Percentiles rank a stretch among this genome's conserved stretches.
These are phyloP conservation scores for Venturia pyrina DNA, from an alignment of 2,329 filamentous ascomycete genomes.

Conservation along the genomic window DNA sequence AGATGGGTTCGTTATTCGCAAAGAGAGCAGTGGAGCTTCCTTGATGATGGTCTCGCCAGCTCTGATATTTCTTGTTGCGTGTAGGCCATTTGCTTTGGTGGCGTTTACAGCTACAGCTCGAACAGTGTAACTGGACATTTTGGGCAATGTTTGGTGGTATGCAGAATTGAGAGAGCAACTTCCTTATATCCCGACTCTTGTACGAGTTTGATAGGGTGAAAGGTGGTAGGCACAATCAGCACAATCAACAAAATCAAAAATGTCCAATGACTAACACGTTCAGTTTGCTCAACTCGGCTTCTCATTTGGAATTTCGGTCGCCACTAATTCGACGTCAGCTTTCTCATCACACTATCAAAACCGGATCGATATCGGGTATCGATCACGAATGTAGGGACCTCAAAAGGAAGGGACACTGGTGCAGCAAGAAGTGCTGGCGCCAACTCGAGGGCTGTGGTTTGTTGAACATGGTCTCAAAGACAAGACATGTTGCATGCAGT, in stretches of 20 bases:
- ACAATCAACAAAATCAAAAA: too few relatives aligned
- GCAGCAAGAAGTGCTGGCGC: too few relatives aligned
- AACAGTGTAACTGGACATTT: neutral
- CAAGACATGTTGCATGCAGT: neutral
- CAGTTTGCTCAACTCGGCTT: neutral
- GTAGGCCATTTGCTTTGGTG: neutral
- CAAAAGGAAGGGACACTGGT: neutral
- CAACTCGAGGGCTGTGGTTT: too few relatives aligned
- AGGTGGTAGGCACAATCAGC: neutral
- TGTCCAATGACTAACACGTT: too few relatives aligned
- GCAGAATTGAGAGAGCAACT: too few relatives aligned
- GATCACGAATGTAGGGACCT: neutral
- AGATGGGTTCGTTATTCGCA: neutral
- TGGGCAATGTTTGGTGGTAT: too few relatives aligned
- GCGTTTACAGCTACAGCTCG: neutral
- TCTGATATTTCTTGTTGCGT: neutral
- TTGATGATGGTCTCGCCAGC: neutral
- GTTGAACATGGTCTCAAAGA: neutral
- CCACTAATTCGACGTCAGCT: neutral
- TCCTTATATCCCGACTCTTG: neutral
- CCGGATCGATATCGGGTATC: neutral
- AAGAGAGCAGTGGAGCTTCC: neutral
- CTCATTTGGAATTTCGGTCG: neutral
- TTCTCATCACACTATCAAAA: neutral
- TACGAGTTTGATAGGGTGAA: neutral